Evolutionary conservation across 768 basidiomycete genomes (phyloP).

Genomic region (Mycena vitilis): DNA sequence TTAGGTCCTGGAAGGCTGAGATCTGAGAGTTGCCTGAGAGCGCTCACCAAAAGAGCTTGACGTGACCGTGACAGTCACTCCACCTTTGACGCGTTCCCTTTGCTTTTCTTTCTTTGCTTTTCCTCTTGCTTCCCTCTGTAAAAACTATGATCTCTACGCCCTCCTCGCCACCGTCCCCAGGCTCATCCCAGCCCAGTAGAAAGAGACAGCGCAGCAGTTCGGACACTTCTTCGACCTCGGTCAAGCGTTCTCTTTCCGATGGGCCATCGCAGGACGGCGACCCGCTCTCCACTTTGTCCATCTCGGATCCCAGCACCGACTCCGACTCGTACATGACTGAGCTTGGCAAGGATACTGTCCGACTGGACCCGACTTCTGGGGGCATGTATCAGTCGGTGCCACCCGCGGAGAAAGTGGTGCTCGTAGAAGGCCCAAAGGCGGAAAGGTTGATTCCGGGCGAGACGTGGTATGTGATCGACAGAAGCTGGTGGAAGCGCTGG

Average conservation of each 20-base stretch:
- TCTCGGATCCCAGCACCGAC: slow-evolving; percentile 59
- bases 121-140: background rate
- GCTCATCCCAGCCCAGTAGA: slow-evolving; percentile 56
- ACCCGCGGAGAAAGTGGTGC: slow-evolving; percentile 59
- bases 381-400: slow-evolving; percentile 44
- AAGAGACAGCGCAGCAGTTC: slow-evolving; percentile 83
- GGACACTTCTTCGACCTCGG: slow-evolving; percentile 74
- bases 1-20: too few species aligned
- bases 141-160: slow-evolving; percentile 50
- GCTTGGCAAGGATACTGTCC: slow-evolving; percentile 58
- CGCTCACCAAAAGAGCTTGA: background rate
- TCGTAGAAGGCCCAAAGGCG: slow-evolving; percentile 60
- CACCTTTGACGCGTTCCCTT: slow-evolving; percentile 33
- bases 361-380: slow-evolving; percentile 38
- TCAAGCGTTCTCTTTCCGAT: slow-evolving; percentile 85
- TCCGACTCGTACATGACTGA: slow-evolving; percentile 78
- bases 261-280: slow-evolving; percentile 62
- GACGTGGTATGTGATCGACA: slow-evolving; percentile 82
- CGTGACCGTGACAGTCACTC: slow-evolving; percentile 29
- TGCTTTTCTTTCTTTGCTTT: slow-evolving; percentile 34
- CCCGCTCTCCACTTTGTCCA: slow-evolving; percentile 56
- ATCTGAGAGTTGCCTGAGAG: too few species aligned
- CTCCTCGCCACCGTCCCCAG: slow-evolving; percentile 52
- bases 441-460: slow-evolving; percentile 71
- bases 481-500: slow-evolving; percentile 83